Evolutionary conservation across 2,329 filamentous ascomycete genomes (phyloP).

Genomic region (Aspergillus sp.): DNA sequence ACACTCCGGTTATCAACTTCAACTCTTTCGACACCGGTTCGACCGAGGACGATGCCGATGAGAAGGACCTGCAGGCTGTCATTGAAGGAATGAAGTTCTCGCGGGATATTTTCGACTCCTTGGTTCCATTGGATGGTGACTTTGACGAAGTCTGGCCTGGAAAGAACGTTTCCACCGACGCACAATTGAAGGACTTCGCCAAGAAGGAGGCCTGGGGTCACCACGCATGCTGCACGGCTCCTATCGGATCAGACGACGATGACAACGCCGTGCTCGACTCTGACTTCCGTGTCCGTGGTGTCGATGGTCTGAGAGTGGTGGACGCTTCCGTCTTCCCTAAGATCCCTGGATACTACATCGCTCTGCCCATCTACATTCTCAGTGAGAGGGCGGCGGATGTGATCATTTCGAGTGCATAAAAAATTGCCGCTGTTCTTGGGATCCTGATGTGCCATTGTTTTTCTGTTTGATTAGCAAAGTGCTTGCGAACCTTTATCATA

Average conservation of each 20-base stretch:
- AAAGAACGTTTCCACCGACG: slow-evolving; percentile 36
- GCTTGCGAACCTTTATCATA: not conserved
- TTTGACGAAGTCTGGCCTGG: slow-evolving; percentile 43
- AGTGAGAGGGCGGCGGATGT: slow-evolving; percentile 57
- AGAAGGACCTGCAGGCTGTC: slow-evolving; percentile 49
- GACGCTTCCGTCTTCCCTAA: slow-evolving; percentile 54
- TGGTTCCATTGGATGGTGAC: slow-evolving; percentile 36
- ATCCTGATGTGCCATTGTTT: not conserved
- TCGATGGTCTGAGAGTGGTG: slow-evolving; percentile 52
- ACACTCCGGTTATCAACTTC: slow-evolving; percentile 57
- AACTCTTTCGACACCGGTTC: slow-evolving; percentile 46
- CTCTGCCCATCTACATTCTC: slow-evolving; percentile 49
- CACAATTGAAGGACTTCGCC: slow-evolving; percentile 43
- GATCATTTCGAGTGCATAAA: slow-evolving; percentile 30
- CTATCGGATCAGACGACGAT: slow-evolving; percentile 50
- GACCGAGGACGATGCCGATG: slow-evolving; percentile 32
- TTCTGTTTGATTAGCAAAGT: not conserved
- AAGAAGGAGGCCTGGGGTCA: slow-evolving; percentile 49
- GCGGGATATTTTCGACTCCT: slow-evolving; percentile 40
- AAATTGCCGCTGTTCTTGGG: not conserved
- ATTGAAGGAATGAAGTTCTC: slow-evolving; percentile 51
- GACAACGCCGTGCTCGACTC: slow-evolving; percentile 49
- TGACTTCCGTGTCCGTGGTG: slow-evolving; percentile 51
- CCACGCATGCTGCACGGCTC: slow-evolving; percentile 49
- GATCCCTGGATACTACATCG: slow-evolving; percentile 51